These are phyloP conservation scores for Isabelozyma heimii DNA, from an alignment of 805 yeast genomes.

Conservation along the genomic window DNA sequence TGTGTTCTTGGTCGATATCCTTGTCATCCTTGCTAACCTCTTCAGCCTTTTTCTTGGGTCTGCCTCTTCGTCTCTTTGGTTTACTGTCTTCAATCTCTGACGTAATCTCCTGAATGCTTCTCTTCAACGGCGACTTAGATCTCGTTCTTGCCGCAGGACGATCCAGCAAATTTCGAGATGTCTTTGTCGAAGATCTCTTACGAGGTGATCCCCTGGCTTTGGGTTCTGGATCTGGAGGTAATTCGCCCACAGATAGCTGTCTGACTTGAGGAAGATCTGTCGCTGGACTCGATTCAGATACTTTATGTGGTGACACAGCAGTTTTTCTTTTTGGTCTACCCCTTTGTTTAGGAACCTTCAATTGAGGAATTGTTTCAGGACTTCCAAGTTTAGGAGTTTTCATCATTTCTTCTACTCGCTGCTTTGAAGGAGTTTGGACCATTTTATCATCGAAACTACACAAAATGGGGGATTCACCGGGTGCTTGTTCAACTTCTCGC, in stretches of 20 bases:
- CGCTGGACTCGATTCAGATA: neutral
- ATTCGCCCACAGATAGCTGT: neutral
- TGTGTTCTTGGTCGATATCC: neutral
- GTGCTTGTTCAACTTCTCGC: neutral
- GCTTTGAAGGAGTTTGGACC: constrained; percentile 7
- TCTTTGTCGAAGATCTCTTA: neutral
- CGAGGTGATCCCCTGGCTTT: neutral
- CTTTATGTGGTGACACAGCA: constrained; percentile 1
- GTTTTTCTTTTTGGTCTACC: neutral
- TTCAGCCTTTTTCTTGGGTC: constrained; percentile 1
- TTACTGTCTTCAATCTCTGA: constrained; percentile 7
- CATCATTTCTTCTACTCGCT: constrained; percentile 13
- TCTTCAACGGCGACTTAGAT: constrained; percentile 34
- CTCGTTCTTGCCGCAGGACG: constrained; percentile 31
- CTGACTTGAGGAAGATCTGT: constrained; percentile 2
- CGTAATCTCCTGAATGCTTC: constrained; percentile 16
- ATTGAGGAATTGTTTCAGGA: neutral
- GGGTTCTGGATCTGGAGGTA: constrained; percentile 1
- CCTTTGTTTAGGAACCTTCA: constrained; percentile 2
- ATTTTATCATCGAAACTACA: neutral
- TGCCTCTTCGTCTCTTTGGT: constrained; percentile 4
- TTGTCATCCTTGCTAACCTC: neutral
- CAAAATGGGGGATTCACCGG: no score
- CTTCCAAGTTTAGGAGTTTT: neutral
- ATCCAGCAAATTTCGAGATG: constrained; percentile 7